phyloP scores from a whole-genome alignment of 805 yeast genomes.

The Cyberlindnera japonica region DNA sequence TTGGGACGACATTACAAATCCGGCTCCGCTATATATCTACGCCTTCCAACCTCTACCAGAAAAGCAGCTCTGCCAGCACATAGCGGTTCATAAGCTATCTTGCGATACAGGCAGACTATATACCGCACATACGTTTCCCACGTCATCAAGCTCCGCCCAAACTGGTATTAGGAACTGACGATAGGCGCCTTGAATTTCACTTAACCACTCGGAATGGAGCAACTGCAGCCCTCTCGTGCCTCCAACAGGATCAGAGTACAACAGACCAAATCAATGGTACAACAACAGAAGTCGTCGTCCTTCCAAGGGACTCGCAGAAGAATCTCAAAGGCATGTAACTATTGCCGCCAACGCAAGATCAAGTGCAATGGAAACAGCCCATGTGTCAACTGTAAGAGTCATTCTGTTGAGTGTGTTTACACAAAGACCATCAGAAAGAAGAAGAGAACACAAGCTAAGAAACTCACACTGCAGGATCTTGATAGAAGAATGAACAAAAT shows the following conservation, averaged over 20 bases:
- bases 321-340: slow-evolving; percentile 38
- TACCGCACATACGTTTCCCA: too few species aligned
- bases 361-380: slow-evolving; percentile 40
- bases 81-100: too few species aligned
- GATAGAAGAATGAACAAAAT: slow-evolving; percentile 22
- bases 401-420: slow-evolving; percentile 77
- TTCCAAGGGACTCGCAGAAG: slow-evolving; percentile 27
- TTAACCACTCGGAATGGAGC: not conserved
- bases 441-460: slow-evolving; percentile 19
- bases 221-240: not conserved
- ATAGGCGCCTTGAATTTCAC: not conserved
- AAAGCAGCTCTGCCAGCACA: too few species aligned
- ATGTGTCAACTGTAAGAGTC: slow-evolving; percentile 82
- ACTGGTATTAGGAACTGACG: too few species aligned
- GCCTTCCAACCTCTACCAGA: too few species aligned
- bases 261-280: not conserved
- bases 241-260: not conserved
- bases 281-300: not conserved
- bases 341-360: slow-evolving; percentile 40
- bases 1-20: too few species aligned
- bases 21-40: too few species aligned
- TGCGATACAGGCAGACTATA: too few species aligned
- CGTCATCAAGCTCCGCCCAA: too few species aligned
- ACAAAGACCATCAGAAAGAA: slow-evolving; percentile 25
- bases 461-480: slow-evolving; percentile 23